These are phyloP conservation scores for Achaetomiella virescens DNA, from an alignment of 495 filamentous ascomycete species.

Conservation along the genomic window DNA sequence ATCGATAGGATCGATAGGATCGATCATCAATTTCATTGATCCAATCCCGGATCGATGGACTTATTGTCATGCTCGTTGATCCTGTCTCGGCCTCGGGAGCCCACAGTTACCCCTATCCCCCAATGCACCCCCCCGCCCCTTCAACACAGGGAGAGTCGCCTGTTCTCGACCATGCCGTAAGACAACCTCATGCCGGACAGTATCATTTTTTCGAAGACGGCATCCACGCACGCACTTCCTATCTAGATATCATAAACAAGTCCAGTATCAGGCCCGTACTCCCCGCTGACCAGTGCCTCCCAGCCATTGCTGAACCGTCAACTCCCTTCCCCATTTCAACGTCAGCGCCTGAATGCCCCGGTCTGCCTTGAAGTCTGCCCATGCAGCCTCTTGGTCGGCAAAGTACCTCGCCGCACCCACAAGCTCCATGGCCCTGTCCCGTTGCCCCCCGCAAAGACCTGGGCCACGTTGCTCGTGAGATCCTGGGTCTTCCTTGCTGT, in stretches of 20 bases:
- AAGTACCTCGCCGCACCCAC: slow-evolving; percentile 32
- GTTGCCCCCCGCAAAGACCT: slow-evolving; percentile 41
- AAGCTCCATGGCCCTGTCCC: slow-evolving; percentile 31
- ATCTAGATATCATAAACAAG: slow-evolving; percentile 32
- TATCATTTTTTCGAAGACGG: too few species aligned
- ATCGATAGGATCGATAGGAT: too few species aligned
- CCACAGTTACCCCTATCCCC: too few species aligned
- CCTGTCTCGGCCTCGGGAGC: too few species aligned
- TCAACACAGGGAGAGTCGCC: too few species aligned
- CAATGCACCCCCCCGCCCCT: too few species aligned
- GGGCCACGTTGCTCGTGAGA: slow-evolving; percentile 21
- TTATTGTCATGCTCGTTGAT: too few species aligned
- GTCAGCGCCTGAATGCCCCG: slow-evolving; percentile 21
- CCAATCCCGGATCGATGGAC: too few species aligned
- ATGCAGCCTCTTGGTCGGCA: slow-evolving; percentile 20
- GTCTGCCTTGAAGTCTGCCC: slow-evolving; percentile 30
- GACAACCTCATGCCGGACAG: too few species aligned
- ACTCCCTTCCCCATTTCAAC: slow-evolving; percentile 40
- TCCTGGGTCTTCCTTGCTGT: slow-evolving; percentile 3
- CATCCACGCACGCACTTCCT: too few species aligned
- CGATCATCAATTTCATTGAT: too few species aligned
- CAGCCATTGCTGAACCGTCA: slow-evolving; percentile 41
- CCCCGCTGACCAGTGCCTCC: slow-evolving; percentile 36
- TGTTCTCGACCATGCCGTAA: too few species aligned
- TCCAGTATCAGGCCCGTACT: slow-evolving; percentile 38